Conservation (phyloP, 73 alveolate species). For the Symbiodinium pilosum region DNA sequence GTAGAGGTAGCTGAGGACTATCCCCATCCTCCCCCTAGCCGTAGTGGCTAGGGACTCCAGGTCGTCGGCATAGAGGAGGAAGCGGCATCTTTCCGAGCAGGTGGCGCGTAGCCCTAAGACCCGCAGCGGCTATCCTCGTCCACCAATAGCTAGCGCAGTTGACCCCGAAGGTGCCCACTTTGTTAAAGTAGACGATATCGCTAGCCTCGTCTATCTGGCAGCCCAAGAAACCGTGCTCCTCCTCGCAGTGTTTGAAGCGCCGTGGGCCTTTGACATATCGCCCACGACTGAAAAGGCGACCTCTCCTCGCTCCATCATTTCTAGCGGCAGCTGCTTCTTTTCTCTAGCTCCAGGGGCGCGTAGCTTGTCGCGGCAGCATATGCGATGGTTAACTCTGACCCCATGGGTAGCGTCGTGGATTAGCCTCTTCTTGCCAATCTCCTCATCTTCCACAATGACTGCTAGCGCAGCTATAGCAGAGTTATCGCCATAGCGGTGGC, state of each 20-base stretch:
- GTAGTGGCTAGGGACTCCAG: not conserved
- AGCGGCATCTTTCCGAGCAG: not conserved
- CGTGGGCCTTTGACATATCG: slow-evolving; percentile 35
- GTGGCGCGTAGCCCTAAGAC: not conserved
- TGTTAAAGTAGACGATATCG: not conserved
- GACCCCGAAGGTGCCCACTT: slow-evolving; percentile 40
- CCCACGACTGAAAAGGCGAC: not conserved
- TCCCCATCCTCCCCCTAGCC: not conserved
- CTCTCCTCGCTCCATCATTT: not conserved
- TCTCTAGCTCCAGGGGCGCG: slow-evolving; percentile 47
- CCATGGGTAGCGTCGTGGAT: slow-evolving; percentile 14
- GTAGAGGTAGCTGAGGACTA: not conserved
- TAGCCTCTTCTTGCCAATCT: slow-evolving; percentile 15
- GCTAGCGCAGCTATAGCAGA: slow-evolving; percentile 17
- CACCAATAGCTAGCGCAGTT: slow-evolving; percentile 21
- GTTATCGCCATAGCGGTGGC: not conserved
- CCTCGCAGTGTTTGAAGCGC: not conserved
- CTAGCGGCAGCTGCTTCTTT: not conserved
- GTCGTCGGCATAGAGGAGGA: slow-evolving; percentile 51
- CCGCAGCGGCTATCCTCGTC: not conserved
- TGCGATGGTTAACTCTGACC: slow-evolving; percentile 29
- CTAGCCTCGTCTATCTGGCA: not conserved
- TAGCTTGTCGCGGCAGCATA: not conserved
- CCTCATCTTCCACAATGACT: slow-evolving; percentile 31
- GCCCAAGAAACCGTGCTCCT: slow-evolving; percentile 12